phyloP scores from a whole-genome alignment of 441 rosid genomes.

The Gossypium laxum region DNA sequence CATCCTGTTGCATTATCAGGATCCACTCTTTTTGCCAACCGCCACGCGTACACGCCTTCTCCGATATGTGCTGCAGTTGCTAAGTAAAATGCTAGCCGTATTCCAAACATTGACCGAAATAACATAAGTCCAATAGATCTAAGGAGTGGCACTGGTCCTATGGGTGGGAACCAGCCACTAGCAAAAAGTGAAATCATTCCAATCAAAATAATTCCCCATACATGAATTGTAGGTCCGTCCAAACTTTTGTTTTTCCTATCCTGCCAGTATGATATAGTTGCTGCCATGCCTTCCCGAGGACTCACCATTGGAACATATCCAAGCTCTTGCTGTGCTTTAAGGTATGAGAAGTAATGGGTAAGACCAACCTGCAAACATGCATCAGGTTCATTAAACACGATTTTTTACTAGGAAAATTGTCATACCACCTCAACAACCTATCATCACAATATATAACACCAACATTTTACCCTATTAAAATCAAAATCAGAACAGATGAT shows the following conservation, averaged over 20 bases:
- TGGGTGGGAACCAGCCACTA: conserved; percentile 55
- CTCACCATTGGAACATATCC: conserved; percentile 76
- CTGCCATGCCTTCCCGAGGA: conserved; percentile 79
- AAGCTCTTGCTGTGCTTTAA: conserved; percentile 80
- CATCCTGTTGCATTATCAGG: conserved; percentile 67
- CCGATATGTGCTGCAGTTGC: conserved; percentile 33
- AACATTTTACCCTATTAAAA: neutral
- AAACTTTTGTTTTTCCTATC: conserved; percentile 53
- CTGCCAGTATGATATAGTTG: conserved; percentile 69
- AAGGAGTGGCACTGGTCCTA: conserved; percentile 55
- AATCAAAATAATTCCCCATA: conserved; percentile 40
- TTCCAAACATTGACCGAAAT: conserved; percentile 36
- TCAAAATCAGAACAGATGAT: neutral
- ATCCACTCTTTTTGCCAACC: conserved; percentile 57
- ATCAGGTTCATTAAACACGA: conserved; percentile 14
- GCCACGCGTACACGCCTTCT: conserved; percentile 62
- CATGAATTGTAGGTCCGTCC: conserved; percentile 66
- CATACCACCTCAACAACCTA: conserved; percentile 8
- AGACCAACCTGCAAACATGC: conserved; percentile 59
- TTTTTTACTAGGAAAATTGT: neutral
- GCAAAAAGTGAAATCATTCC: conserved; percentile 48
- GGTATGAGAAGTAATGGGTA: conserved; percentile 78
- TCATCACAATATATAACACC: neutral
- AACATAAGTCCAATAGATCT: conserved; percentile 46
- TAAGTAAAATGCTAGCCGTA: conserved; percentile 31